Conservation (phyloP, 2,329 filamentous ascomycete genomes). For the Penicillium thymicola region DNA sequence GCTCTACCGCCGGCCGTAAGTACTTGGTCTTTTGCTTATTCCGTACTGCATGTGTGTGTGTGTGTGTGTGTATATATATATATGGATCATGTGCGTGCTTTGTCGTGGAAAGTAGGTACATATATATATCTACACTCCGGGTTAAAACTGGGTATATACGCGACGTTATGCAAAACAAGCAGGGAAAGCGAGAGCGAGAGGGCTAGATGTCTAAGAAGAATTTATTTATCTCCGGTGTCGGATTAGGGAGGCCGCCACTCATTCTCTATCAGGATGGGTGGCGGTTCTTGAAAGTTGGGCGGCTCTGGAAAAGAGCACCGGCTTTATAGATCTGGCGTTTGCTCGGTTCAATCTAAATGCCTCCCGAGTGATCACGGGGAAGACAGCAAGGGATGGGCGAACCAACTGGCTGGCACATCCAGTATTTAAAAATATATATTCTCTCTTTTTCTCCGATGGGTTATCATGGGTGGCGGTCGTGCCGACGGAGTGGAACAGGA, state of each 20-base stretch:
- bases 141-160: not conserved
- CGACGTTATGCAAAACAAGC: not conserved
- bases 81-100: not conserved
- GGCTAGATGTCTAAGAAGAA: not conserved
- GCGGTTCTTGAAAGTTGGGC: not conserved
- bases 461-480: not conserved
- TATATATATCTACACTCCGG: not conserved
- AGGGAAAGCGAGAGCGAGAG: not conserved
- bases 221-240: not conserved
- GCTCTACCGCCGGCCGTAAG: not conserved
- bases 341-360: not conserved
- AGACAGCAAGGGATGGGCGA: not conserved
- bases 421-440: not conserved
- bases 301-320: not conserved
- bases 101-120: not conserved
- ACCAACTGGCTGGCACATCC: not conserved
- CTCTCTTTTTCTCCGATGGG: constrained; percentile 4
- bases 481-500: not conserved
- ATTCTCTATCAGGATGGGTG: not conserved
- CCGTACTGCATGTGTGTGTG: not conserved
- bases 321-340: not conserved
- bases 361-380: not conserved
- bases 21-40: not conserved
- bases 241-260: not conserved
- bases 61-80: not conserved